A percentile compares a stretch with the other conserved stretches of the same genome.
phyloP scores from a whole-genome alignment of 2,329 filamentous ascomycete genomes.

The Colletotrichum sp. region DNA sequence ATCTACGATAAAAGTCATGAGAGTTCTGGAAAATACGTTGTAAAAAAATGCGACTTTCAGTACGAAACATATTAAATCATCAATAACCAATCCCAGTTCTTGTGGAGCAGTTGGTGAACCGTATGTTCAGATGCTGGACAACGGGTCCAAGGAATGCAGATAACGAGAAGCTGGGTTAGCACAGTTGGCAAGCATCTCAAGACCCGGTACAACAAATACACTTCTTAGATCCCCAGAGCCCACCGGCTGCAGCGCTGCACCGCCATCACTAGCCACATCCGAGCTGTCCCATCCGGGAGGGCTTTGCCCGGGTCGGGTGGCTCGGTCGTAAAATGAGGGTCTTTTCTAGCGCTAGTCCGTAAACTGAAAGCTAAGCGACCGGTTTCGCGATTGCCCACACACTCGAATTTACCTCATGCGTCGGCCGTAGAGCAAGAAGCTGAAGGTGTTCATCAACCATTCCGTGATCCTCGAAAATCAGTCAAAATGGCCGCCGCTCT shows the following conservation, averaged over 20 bases:
- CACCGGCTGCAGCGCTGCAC: neutral
- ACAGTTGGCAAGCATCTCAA: neutral
- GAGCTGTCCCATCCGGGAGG: neutral
- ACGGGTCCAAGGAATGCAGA: neutral
- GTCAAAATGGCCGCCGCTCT: conserved; percentile 63
- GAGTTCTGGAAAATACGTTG: neutral
- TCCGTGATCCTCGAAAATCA: conserved; percentile 37
- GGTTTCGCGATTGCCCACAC: conserved; percentile 39
- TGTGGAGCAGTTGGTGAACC: neutral
- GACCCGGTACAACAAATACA: neutral
- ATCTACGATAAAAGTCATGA: neutral
- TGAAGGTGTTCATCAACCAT: conserved; percentile 26
- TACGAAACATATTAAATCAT: neutral
- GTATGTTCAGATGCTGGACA: neutral
- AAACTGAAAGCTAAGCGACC: conserved; percentile 34
- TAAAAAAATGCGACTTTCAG: neutral
- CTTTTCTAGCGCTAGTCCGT: neutral
- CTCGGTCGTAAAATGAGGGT: neutral
- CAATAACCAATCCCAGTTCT: neutral
- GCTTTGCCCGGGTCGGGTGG: conserved; percentile 16
- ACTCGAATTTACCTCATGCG: conserved; percentile 27
- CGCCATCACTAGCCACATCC: conserved; percentile 16
- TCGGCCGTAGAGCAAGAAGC: conserved; percentile 17
- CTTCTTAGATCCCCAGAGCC: neutral
- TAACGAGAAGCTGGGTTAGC: neutral